Base-by-base conservation (phyloP, 169 alveolate species). In the Theileria sp. region DNA sequence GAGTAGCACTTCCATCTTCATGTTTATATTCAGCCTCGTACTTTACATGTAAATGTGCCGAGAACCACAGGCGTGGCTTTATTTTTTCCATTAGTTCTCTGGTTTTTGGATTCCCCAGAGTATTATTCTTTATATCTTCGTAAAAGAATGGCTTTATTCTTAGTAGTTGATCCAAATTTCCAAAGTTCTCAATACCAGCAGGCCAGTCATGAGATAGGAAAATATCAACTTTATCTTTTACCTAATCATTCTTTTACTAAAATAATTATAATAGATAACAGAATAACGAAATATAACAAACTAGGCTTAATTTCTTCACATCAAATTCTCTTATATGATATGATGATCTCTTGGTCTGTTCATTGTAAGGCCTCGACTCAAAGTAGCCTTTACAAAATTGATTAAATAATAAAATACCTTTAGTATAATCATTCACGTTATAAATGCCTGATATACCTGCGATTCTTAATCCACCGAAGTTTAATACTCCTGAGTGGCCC, bases 131-230 rank as follows among this genome's bases (percentile, higher is more conserved):
- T 34, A 85, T 67, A 38, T 85, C 87, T 7, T 26, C 61, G 72
- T 67, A 75, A 60, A 95, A 92, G 74, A 81, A 92, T 13, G 93
- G 94, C 73, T 95, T 95, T 28, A 70, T 90, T 67, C 86, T 80
- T n/a, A 95, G 28, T 9, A 95, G 83, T 7, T 81, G 90, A 38
- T 88, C 86, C 19, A 85, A 54, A 87, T 95, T 87, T 15, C 98
- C 98, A 75, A 70, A 88, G 56, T 83, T 80, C 64, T 91, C 94
- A n/a, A 95, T 93, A 23, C 93, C 94, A 32, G 74, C 79, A 34
- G 99, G 99, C 99, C 99, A 98, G 85, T 98, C 99, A 87, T 98
- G 99, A 50, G 98, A 89, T 77, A 96, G 64, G 83, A 97, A 92
- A 9, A 97, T 90, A 92, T 97, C 99, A 21, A 96, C 87, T 28